These are phyloP conservation scores for Epichloe brachyelytri DNA, from an alignment of 2,329 filamentous ascomycete species.

Conservation along the genomic window DNA sequence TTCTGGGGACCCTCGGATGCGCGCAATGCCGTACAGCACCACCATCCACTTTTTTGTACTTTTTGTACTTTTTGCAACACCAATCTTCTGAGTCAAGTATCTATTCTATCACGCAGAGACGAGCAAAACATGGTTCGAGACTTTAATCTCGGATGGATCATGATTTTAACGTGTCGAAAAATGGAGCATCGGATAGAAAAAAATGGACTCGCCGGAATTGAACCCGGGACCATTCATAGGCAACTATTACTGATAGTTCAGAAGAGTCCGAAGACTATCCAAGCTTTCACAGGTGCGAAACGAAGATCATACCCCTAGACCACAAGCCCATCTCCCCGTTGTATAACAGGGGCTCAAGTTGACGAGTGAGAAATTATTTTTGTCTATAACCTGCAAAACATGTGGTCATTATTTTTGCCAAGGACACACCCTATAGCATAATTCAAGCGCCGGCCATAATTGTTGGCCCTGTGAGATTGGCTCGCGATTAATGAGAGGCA, in stretches of 20 bases:
- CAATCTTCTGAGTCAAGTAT: background rate
- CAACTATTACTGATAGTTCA: constrained; percentile 5
- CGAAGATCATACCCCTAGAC: constrained; percentile 9
- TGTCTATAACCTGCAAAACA: background rate
- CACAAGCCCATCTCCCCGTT: constrained; percentile 2
- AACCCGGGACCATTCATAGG: constrained; percentile 8
- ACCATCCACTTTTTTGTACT: background rate
- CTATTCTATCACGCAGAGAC: too few relatives aligned
- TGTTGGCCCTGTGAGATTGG: too few relatives aligned
- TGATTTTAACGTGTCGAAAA: background rate
- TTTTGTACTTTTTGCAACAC: background rate
- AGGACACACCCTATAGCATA: background rate
- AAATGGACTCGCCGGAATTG: constrained; percentile 8
- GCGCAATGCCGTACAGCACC: background rate
- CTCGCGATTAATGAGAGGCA: too few relatives aligned
- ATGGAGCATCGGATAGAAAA: background rate
- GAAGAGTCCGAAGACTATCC: background rate
- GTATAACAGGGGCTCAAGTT: background rate
- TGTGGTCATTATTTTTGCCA: too few relatives aligned
- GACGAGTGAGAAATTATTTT: accelerated
- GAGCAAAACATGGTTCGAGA: too few relatives aligned
- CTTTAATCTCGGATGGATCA: background rate
- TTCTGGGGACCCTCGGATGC: background rate
- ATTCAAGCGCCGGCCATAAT: background rate
- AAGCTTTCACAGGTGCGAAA: constrained; percentile 7